Conservation (phyloP, 352 stramenopile genomes). For the Thalassiosira mediterranea region DNA sequence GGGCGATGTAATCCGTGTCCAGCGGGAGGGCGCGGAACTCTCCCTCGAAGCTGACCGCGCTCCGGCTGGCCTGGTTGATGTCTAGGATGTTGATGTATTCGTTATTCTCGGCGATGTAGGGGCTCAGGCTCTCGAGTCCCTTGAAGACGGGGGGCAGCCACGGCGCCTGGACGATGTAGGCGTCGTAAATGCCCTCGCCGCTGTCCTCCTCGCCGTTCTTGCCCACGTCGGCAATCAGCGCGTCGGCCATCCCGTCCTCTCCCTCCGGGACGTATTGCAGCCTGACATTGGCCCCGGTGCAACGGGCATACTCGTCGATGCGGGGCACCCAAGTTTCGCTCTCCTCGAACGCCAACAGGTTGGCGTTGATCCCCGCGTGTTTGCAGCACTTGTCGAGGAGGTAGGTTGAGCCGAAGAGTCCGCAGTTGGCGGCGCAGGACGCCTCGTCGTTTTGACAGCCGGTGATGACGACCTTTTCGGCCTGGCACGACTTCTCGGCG, state of each 20-base stretch:
- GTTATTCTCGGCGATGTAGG: constrained; percentile 36
- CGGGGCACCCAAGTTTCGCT: constrained; percentile 33
- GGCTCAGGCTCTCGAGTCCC: constrained; percentile 36
- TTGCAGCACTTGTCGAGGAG: constrained; percentile 39
- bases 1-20: constrained; percentile 51
- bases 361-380: constrained; percentile 40
- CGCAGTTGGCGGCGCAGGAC: not conserved
- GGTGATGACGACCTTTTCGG: not conserved
- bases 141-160: constrained; percentile 42
- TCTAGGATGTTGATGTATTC: constrained; percentile 45
- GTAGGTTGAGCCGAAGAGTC: constrained; percentile 30
- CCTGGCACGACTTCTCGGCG: too few species aligned
- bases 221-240: constrained; percentile 41
- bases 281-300: constrained; percentile 43
- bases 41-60: constrained; percentile 38
- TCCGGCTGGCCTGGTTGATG: constrained; percentile 44
- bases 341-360: constrained; percentile 52
- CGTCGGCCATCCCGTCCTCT: constrained; percentile 48
- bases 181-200: constrained; percentile 50
- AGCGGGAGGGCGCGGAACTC: constrained; percentile 34
- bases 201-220: constrained; percentile 12
- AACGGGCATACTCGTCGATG: constrained; percentile 43
- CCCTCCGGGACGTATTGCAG: constrained; percentile 37
- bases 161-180: constrained; percentile 54
- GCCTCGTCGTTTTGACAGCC: not conserved